Evolutionary conservation across 2,329 filamentous ascomycete genomes (phyloP).

Genomic region (Penicillium brasilianum): DNA sequence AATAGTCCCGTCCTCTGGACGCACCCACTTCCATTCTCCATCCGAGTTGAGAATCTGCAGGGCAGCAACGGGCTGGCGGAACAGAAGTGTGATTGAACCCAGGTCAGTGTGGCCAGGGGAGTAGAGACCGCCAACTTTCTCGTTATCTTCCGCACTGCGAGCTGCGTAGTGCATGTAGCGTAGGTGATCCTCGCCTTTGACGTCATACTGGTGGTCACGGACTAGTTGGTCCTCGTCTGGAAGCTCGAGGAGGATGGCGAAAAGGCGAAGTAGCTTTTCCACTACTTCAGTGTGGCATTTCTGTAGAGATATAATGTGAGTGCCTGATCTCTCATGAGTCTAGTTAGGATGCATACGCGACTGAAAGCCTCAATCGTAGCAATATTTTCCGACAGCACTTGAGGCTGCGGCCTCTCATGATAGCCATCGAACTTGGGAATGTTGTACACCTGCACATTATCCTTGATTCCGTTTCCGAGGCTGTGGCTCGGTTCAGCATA

Average conservation of each 20-base stretch:
- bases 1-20: constrained; percentile 56
- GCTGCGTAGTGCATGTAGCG: constrained; percentile 66
- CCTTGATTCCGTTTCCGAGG: constrained; percentile 50
- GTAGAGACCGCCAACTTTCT: constrained; percentile 52
- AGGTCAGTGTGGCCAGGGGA: constrained; percentile 62
- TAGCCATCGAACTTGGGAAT: constrained; percentile 62
- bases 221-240: constrained; percentile 64
- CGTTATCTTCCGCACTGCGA: constrained; percentile 56
- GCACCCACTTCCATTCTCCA: constrained; percentile 58
- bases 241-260: constrained; percentile 65
- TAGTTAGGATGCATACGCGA: constrained; percentile 32
- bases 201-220: constrained; percentile 62
- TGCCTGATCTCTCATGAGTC: background rate
- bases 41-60: constrained; percentile 60
- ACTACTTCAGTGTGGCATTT: constrained; percentile 42
- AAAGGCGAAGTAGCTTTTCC: constrained; percentile 59
- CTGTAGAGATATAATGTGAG: constrained; percentile 7
- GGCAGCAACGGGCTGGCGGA: constrained; percentile 63
- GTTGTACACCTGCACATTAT: constrained; percentile 66
- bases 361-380: constrained; percentile 63
- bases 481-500: constrained; percentile 20
- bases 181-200: constrained; percentile 65
- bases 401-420: constrained; percentile 54
- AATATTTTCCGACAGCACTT: constrained; percentile 56
- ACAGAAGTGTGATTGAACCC: constrained; percentile 61